These are phyloP conservation scores for Pharnaceum exiguum DNA, from an alignment of 148 eudicot species.

Conservation along the genomic window DNA sequence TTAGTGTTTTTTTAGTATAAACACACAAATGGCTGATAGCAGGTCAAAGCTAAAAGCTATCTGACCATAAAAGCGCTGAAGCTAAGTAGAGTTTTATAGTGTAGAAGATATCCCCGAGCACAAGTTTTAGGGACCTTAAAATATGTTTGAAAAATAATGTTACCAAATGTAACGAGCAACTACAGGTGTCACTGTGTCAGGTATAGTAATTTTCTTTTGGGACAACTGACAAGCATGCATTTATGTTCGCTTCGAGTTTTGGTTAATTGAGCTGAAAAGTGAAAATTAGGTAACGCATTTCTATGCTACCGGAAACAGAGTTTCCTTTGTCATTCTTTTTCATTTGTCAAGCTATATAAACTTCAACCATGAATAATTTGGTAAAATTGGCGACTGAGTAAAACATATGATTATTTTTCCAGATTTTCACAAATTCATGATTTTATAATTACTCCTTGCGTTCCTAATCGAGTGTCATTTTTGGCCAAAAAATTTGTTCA, in stretches of 20 bases:
- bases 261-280: too few relatives aligned
- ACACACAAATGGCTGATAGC: slow-evolving; percentile 8
- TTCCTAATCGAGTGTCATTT: too few relatives aligned
- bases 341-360: too few relatives aligned
- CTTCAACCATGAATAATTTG: too few relatives aligned
- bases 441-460: too few relatives aligned
- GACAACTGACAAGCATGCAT: not conserved
- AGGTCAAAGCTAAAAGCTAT: not conserved
- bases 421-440: too few relatives aligned
- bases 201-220: slow-evolving; percentile 8
- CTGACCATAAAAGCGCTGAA: slow-evolving; percentile 13
- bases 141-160: slow-evolving; percentile 13
- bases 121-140: slow-evolving; percentile 1
- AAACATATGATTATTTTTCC: too few relatives aligned
- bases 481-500: too few relatives aligned
- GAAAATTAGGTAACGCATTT: too few relatives aligned
- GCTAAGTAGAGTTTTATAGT: slow-evolving; percentile 7
- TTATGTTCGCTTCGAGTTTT: not conserved
- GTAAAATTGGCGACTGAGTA: too few relatives aligned
- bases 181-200: slow-evolving; percentile 7
- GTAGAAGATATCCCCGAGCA: slow-evolving; percentile 3
- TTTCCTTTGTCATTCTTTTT: too few relatives aligned
- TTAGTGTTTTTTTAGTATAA: not conserved
- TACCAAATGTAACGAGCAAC: not conserved
- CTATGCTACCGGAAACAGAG: too few relatives aligned